phyloP scores from a whole-genome alignment of 2,329 filamentous ascomycete genomes.

The Arthrobotrys conoides region DNA sequence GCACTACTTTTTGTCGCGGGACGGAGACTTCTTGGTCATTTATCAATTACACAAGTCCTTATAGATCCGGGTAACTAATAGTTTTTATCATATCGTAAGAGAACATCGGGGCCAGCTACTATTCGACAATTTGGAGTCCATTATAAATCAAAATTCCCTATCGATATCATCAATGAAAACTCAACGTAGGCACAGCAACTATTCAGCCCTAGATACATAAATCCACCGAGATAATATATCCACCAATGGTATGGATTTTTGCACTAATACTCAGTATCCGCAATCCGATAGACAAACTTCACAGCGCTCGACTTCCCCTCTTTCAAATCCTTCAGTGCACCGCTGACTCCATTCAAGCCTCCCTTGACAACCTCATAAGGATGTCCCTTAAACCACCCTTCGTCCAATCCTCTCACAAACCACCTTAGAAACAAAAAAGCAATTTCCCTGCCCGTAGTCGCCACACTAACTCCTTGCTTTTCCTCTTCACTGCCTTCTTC shows the following conservation, averaged over 20 bases:
- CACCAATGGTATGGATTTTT: no score
- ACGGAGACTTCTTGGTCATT: no score
- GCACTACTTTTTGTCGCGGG: no score
- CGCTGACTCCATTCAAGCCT: constrained; percentile 69
- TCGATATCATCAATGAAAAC: no score
- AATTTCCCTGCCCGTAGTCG: constrained; percentile 32
- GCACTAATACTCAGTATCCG: constrained; percentile 63
- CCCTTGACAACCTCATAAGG: constrained; percentile 71
- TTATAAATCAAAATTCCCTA: no score
- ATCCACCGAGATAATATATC: not conserved
- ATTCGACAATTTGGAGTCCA: no score
- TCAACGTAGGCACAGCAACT: not conserved
- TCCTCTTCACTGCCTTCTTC: constrained; percentile 37
- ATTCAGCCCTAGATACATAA: constrained; percentile 41
- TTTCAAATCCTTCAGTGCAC: constrained; percentile 67
- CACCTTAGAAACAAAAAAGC: constrained; percentile 43
- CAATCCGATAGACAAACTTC: constrained; percentile 70
- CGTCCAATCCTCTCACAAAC: constrained; percentile 65
- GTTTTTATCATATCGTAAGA: no score
- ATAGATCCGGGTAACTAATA: no score
- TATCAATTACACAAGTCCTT: no score
- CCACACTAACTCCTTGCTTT: constrained; percentile 31
- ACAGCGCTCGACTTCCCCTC: constrained; percentile 69
- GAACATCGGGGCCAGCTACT: no score
- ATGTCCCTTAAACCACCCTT: constrained; percentile 71